Percentiles rank a stretch among this genome's conserved stretches.
phyloP scores from a whole-genome alignment of 176 grass and related monocot species.

The Carex pumila region DNA sequence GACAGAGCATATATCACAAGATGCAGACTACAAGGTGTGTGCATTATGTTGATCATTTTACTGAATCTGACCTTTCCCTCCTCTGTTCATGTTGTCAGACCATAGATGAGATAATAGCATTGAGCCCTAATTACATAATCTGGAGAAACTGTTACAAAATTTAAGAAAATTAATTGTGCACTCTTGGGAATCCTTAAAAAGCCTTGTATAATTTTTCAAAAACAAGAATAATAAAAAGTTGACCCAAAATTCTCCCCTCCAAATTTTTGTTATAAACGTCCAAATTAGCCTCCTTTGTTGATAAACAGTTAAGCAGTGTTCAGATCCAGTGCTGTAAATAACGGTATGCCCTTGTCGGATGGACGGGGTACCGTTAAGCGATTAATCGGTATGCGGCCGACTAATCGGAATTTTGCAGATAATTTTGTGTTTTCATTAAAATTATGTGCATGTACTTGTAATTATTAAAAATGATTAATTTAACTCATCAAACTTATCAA shows the following conservation, averaged over 20 bases:
- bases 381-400: too few species aligned
- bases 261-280: background rate
- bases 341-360: too few species aligned
- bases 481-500: too few species aligned
- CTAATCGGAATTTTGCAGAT: too few species aligned
- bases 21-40: conserved; percentile 82
- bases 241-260: background rate
- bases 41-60: background rate
- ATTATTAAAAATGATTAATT: too few species aligned
- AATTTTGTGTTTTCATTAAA: too few species aligned
- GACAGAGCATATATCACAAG: conserved; percentile 57
- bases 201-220: background rate
- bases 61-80: background rate
- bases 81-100: background rate
- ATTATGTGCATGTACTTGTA: too few species aligned
- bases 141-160: too few species aligned
- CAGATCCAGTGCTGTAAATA: too few species aligned
- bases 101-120: background rate
- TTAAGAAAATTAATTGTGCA: too few species aligned
- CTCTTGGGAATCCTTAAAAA: background rate
- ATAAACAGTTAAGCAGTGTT: background rate
- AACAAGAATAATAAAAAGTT: background rate
- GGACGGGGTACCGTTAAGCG: too few species aligned
- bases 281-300: background rate
- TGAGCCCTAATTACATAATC: too few species aligned